Conservation (phyloP, 768 basidiomycete species). For the Mycena indigotica region DNA sequence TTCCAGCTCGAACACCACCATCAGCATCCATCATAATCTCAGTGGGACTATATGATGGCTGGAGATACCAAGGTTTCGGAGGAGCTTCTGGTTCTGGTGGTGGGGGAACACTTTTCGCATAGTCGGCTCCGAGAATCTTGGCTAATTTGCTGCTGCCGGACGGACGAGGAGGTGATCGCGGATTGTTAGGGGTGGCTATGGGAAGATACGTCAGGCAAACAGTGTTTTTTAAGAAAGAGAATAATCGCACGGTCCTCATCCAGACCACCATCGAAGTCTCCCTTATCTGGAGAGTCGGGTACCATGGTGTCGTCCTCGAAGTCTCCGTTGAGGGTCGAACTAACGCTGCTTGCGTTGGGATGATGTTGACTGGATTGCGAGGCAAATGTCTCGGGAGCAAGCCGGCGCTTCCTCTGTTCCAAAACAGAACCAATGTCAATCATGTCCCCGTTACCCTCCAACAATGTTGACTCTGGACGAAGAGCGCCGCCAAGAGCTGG, state of each 20-base stretch:
- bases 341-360: slow-evolving; percentile 1
- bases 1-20: slow-evolving; percentile 83
- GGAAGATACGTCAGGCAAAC: slow-evolving; percentile 6
- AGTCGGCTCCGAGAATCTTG: slow-evolving; percentile 65
- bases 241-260: slow-evolving; percentile 46
- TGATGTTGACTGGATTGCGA: slow-evolving; percentile 14
- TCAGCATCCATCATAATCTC: slow-evolving; percentile 89
- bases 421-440: slow-evolving; percentile 62
- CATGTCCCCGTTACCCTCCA: slow-evolving; percentile 53
- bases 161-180: slow-evolving; percentile 37
- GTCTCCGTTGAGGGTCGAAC: slow-evolving; percentile 15
- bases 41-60: slow-evolving; percentile 71
- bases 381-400: slow-evolving; percentile 26
- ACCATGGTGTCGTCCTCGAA: slow-evolving; percentile 19
- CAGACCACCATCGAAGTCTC: slow-evolving; percentile 6
- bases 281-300: slow-evolving; percentile 11
- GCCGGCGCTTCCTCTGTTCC: slow-evolving; percentile 36
- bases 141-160: slow-evolving; percentile 57
- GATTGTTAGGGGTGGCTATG: slow-evolving; percentile 19
- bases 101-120: slow-evolving; percentile 40
- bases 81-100: slow-evolving; percentile 40
- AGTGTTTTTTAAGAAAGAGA: too few relatives aligned
- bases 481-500: slow-evolving; percentile 45
- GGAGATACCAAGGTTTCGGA: slow-evolving; percentile 80
- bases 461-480: slow-evolving; percentile 40